Conservation (phyloP, 1,284 basidiomycete species). For the Trichosporon ovoides region DNA sequence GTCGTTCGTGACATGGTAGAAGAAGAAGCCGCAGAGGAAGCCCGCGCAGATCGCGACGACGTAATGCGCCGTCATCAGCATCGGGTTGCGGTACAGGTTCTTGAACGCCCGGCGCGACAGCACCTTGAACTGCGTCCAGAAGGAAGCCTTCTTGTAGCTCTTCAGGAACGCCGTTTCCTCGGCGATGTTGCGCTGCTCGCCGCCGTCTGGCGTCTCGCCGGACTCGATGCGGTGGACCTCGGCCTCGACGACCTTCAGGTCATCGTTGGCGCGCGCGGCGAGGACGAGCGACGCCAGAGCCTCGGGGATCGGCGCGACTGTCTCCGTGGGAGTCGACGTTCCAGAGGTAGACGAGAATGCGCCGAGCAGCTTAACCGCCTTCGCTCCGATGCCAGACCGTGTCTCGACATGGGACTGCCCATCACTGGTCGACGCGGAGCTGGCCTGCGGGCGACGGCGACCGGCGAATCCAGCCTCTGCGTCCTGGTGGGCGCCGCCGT, state of each 20-base stretch:
- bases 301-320: slow-evolving; percentile 54
- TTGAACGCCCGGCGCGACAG: slow-evolving; percentile 96
- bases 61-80: slow-evolving; percentile 86
- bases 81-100: slow-evolving; percentile 89
- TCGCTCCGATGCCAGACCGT: slow-evolving; percentile 55
- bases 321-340: slow-evolving; percentile 28
- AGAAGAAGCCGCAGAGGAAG: slow-evolving; percentile 55
- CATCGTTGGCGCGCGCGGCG: slow-evolving; percentile 63
- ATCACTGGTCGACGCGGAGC: not conserved
- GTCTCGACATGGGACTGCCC: not conserved
- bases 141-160: slow-evolving; percentile 76
- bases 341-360: slow-evolving; percentile 54
- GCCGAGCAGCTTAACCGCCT: slow-evolving; percentile 70
- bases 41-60: slow-evolving; percentile 75
- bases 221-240: slow-evolving; percentile 59
- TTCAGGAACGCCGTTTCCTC: slow-evolving; percentile 62
- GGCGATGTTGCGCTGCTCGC: slow-evolving; percentile 41
- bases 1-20: slow-evolving; percentile 61
- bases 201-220: slow-evolving; percentile 39
- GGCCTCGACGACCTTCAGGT: slow-evolving; percentile 59
- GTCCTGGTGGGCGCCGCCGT: slow-evolving; percentile 12
- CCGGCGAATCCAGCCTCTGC: slow-evolving; percentile 15
- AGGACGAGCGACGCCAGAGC: slow-evolving; percentile 70
- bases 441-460: not conserved
- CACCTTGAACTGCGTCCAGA: slow-evolving; percentile 84